These are phyloP conservation scores for Trypanosoma vivax DNA, from an alignment of 208 protist genomes.

Conservation along the genomic window DNA sequence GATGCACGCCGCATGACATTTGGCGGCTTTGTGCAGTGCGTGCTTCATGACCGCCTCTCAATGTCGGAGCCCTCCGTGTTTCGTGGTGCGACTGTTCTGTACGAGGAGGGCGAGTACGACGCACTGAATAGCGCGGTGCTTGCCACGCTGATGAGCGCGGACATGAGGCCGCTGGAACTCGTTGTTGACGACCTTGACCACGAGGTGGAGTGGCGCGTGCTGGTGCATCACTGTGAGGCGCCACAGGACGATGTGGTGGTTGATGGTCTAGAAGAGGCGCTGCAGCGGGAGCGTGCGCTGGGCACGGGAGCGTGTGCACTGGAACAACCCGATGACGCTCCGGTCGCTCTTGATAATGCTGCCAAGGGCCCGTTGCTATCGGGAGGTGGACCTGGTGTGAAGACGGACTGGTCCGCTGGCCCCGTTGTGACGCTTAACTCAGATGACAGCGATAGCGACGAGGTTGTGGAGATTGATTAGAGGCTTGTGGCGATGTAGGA, in stretches of 20 bases:
- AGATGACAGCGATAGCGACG: slow-evolving; percentile 8
- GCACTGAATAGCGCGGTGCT: slow-evolving; percentile 29
- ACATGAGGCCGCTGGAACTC: slow-evolving; percentile 27
- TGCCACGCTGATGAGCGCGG: slow-evolving; percentile 3
- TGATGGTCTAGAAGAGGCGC: slow-evolving; percentile 23
- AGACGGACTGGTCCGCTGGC: neutral
- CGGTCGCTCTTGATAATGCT: neutral
- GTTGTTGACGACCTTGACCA: slow-evolving; percentile 53
- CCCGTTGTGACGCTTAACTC: slow-evolving; percentile 1
- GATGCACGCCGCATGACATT: slow-evolving; percentile 31
- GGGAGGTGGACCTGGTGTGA: neutral
- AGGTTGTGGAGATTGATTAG: slow-evolving; percentile 30
- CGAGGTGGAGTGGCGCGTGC: slow-evolving; percentile 54
- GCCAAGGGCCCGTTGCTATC: neutral
- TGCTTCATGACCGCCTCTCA: slow-evolving; percentile 26
- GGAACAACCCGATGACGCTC: too few species aligned
- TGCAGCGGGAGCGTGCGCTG: slow-evolving; percentile 10
- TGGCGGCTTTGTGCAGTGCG: slow-evolving; percentile 24
- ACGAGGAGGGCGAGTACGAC: slow-evolving; percentile 78
- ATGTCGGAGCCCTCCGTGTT: slow-evolving; percentile 47
- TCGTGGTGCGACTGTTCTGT: slow-evolving; percentile 38
- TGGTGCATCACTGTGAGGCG: slow-evolving; percentile 26
- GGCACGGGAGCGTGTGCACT: neutral
- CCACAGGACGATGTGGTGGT: slow-evolving; percentile 9
- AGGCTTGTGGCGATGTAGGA: too few species aligned